phyloP scores from a whole-genome alignment of 305 asterid genomes.

The Solanum chacoense region DNA sequence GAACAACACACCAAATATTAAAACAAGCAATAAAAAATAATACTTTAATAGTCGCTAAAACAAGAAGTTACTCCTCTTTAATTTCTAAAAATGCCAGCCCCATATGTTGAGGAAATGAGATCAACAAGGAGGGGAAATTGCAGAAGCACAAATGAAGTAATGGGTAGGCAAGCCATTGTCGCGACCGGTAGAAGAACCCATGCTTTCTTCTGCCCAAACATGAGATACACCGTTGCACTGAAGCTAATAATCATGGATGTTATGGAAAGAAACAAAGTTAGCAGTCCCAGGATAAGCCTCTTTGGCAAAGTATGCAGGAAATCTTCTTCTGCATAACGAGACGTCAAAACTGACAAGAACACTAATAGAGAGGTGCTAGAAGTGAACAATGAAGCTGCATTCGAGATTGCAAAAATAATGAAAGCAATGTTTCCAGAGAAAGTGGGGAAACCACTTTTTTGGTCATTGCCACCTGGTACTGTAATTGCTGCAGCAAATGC shows the following conservation, averaged over 20 bases:
- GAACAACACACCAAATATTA: too few species aligned
- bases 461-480: neutral
- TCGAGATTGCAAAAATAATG: neutral
- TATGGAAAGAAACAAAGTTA: neutral
- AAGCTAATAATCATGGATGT: constrained; percentile 9
- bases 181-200: neutral
- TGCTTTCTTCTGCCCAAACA: neutral
- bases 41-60: neutral
- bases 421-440: neutral
- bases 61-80: neutral
- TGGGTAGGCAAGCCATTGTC: neutral
- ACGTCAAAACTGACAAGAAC: constrained; percentile 11
- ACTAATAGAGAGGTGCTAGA: neutral
- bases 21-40: neutral
- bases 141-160: neutral
- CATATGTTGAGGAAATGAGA: neutral
- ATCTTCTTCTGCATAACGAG: neutral
- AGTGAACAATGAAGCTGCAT: neutral
- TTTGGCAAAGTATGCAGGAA: neutral
- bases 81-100: neutral
- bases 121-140: neutral
- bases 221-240: neutral
- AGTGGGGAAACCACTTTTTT: neutral
- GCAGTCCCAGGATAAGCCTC: neutral
- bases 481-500: neutral